Conservation (phyloP, 768 basidiomycete genomes). For the Clitopilus hobsonii region DNA sequence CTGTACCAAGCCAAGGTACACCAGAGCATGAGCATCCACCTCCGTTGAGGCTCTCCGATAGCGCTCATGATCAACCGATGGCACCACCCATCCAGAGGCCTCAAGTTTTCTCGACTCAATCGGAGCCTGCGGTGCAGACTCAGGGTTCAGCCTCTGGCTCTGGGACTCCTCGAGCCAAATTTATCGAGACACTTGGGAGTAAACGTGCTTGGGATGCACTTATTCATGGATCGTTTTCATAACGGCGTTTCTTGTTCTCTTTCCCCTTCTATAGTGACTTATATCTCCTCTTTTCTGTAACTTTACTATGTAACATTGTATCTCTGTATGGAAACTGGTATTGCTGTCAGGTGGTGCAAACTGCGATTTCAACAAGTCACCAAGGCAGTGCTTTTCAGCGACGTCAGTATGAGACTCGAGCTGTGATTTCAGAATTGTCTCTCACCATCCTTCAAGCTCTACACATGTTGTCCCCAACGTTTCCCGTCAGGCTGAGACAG, state of each 20-base stretch:
- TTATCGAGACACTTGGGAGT: conserved; percentile 52
- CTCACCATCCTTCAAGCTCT: neutral
- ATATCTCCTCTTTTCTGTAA: neutral
- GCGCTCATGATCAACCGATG: neutral
- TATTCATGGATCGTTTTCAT: conserved; percentile 65
- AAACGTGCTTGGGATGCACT: conserved; percentile 67
- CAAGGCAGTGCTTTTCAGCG: too few species aligned
- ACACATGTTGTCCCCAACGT: neutral
- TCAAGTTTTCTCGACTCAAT: neutral
- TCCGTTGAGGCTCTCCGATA: neutral
- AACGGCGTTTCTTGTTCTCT: conserved; percentile 10
- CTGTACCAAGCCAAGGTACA: neutral
- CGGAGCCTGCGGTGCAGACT: conserved; percentile 8
- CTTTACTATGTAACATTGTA: neutral
- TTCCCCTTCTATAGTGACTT: neutral
- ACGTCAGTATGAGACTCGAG: too few species aligned
- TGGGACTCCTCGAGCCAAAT: conserved; percentile 35
- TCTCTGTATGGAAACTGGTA: too few species aligned
- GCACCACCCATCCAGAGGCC: neutral
- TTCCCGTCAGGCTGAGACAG: too few species aligned
- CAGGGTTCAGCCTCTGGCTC: conserved; percentile 14
- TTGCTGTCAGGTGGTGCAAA: too few species aligned
- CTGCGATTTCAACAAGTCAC: too few species aligned
- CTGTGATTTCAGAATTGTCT: too few species aligned
- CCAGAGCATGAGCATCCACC: neutral